Conservation (phyloP, 495 filamentous ascomycete species). For the Astrothelium macrocarpum region DNA sequence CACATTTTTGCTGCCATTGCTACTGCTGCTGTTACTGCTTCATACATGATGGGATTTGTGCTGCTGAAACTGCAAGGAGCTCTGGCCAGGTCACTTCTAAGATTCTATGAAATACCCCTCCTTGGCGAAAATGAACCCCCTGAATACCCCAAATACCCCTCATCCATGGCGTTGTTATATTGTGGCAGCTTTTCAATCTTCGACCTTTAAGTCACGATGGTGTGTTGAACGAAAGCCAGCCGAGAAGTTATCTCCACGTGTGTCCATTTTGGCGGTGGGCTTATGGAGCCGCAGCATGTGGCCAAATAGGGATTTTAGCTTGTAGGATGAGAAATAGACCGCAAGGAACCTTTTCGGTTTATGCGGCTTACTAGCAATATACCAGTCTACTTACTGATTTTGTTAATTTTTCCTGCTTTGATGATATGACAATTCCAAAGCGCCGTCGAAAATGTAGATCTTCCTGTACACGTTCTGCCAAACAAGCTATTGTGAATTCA, state of each 20-base stretch:
- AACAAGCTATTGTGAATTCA: no score
- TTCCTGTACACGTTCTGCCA: no score
- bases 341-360: background rate
- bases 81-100: background rate
- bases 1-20: background rate
- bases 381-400: background rate
- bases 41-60: background rate
- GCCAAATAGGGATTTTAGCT: background rate
- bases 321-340: background rate
- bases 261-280: background rate
- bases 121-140: background rate
- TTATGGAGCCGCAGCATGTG: background rate
- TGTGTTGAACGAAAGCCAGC: background rate
- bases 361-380: constrained; percentile 2
- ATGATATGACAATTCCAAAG: background rate
- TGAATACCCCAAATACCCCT: constrained; percentile 6
- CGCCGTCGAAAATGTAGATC: background rate
- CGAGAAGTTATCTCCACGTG: background rate
- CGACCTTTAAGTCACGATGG: background rate
- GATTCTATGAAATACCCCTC: background rate
- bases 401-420: background rate
- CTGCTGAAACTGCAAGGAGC: background rate
- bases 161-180: background rate
- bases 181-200: background rate
- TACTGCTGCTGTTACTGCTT: background rate